Base-by-base conservation (phyloP, 345 rosid species). In the Gossypium herbaceum region DNA sequence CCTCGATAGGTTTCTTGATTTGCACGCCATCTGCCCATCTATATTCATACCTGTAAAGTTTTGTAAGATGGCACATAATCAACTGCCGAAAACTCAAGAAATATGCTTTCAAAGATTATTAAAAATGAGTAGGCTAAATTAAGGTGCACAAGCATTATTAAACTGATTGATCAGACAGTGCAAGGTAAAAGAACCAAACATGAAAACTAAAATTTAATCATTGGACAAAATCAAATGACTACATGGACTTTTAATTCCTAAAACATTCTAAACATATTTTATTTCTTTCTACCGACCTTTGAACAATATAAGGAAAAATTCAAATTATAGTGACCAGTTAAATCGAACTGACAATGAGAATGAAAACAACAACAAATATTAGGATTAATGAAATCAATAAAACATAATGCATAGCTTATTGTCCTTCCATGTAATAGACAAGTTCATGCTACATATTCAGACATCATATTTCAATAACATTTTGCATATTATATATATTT, bases 11-110 rank as follows among this genome's bases (percentile, higher is more conserved):
- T 80, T 91, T 95, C 89, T 95, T 95, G 81, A 95, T 93, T 82
- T 90, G 95, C 22, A 95, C 97, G 48, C 99, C 99, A 87, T 95
- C 99, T 39, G 99, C 99, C 99, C 99, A 95, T 84, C 99, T 86
- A 79, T 95, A 95, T 66, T 95, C 99, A 13, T 95, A 95, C 85
- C 98, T 94, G 89, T 61, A 78, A 81, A 41, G 12, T 61, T 73
- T 45, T 67, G 63, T 66, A 41, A 16, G 67, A 68, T 64, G 34
- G 75, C 55, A 63, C 63, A 60, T 72, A 73, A 79, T 20, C 43
- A 80, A 66, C 70, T 73, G 6, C 13, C 52, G 50, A 68, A 6
- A 64, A 16, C 29, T 20, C 24, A 73, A 61, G 13, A 27, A 8
- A 74, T 29, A 74, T 9, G 65, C 47, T 67, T 39, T 7, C 17